Evolutionary conservation across 129 eudicot genomes (phyloP), one percentile per base, ranked within the genome.

Genomic region (Helianthus tuberosus): DNA sequence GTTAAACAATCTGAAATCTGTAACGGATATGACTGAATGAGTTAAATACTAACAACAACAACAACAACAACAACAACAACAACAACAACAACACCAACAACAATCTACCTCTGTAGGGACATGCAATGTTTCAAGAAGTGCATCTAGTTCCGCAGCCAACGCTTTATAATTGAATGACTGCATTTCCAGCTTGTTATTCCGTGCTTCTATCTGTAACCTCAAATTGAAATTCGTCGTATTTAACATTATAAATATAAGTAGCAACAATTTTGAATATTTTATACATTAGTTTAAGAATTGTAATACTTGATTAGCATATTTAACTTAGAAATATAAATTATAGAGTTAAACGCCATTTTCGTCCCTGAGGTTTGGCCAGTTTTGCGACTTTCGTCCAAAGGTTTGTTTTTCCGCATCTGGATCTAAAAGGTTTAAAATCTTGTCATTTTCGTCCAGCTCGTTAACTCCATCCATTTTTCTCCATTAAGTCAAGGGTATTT

Each of bases 121-220:
- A 76, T 84, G 89, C 64, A 93, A 70, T 78, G 76, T 84, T 71
- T 82, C 95, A 80, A 93, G 90, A 87, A 92, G 98, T 77, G 77
- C 83, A 46, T 93, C 96, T 52, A 93, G 90, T 80, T 93, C 96
- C 67, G 82, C 95, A 73, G 82, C 72, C 73, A 93, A 77, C n/a
- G 88, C 68, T 80, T 82, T 87, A 65, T 93, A 89, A 79, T 93
- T 87, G 39, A 86, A 82, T 47, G 98, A 93, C 75, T 89, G 96
- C 90, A 80, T 82, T 86, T 89, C 92, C 89, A 93, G 86, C 90
- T 89, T 93, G 87, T 93, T 93, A 75, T 93, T 93, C 50, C 92
- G 83, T 44, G 90, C 76, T 86, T 93, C 96, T 75, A 89, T 89
- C 95, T 93, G 96, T 79, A 55, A 68, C 11, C 72, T 49, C 51